Evolutionary conservation across 2,329 filamentous ascomycete species (phyloP).

Genomic region (Aspergillus fischeri): DNA sequence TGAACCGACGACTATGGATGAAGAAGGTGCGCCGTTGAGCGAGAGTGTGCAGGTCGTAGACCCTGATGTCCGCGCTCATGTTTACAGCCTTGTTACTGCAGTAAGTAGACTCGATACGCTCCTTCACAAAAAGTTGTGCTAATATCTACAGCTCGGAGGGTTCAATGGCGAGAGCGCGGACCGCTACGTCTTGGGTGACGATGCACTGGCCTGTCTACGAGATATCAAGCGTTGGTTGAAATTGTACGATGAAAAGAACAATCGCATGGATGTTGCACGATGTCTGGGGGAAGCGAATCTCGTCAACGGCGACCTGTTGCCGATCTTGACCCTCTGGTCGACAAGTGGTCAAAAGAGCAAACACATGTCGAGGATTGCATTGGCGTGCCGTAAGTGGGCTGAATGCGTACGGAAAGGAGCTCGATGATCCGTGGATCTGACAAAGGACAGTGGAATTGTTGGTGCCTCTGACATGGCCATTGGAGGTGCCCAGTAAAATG

Average conservation of each 20-base stretch:
- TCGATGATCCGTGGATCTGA: slow-evolving; percentile 17
- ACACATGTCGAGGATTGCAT: slow-evolving; percentile 71
- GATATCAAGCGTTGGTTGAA: slow-evolving; percentile 95
- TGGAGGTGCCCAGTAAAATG: slow-evolving; percentile 76
- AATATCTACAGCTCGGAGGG: slow-evolving; percentile 67
- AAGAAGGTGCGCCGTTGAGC: slow-evolving; percentile 35
- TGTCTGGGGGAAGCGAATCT: slow-evolving; percentile 89
- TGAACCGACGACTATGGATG: slow-evolving; percentile 35
- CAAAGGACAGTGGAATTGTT: slow-evolving; percentile 67
- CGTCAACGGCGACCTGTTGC: slow-evolving; percentile 82
- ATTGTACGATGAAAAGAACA: slow-evolving; percentile 87
- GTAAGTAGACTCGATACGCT: slow-evolving; percentile 50
- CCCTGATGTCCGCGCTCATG: slow-evolving; percentile 86
- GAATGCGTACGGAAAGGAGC: neutral
- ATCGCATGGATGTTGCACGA: slow-evolving; percentile 90
- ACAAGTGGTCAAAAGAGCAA: slow-evolving; percentile 68
- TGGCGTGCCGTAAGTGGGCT: slow-evolving; percentile 62
- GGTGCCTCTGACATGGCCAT: slow-evolving; percentile 89
- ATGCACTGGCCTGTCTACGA: slow-evolving; percentile 83
- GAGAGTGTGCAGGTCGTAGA: slow-evolving; percentile 64
- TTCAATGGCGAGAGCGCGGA: slow-evolving; percentile 74
- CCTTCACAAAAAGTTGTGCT: slow-evolving; percentile 12
- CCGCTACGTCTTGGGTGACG: slow-evolving; percentile 84
- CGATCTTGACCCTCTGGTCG: slow-evolving; percentile 80
- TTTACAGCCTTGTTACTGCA: slow-evolving; percentile 89